A percentile compares a stretch with the other conserved stretches of the same genome.
Evolutionary conservation across 1,139 yeast genomes (phyloP).

Genomic region (Yamadazyma diospyri): DNA sequence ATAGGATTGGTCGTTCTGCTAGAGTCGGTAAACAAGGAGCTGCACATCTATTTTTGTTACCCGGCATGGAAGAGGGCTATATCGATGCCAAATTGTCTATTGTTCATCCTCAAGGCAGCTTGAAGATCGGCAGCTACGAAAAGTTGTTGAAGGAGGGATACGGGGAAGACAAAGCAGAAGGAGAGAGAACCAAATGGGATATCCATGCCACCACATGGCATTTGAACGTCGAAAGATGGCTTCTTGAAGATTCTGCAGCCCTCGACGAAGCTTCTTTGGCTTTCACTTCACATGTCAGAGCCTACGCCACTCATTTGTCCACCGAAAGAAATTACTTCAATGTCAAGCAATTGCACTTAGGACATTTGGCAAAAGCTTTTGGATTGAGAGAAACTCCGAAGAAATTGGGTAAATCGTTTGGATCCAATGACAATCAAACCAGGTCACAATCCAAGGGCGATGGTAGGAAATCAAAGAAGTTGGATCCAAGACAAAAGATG

Average conservation of each 20-base stretch:
- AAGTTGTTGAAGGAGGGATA: constrained; percentile 49
- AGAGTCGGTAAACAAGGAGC: constrained; percentile 67
- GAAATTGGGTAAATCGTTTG: constrained; percentile 49
- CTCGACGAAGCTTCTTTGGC: constrained; percentile 70
- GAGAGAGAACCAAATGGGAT: constrained; percentile 66
- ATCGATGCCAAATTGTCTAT: constrained; percentile 47
- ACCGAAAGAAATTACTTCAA: constrained; percentile 77
- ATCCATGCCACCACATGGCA: constrained; percentile 97
- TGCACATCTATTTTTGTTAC: constrained; percentile 72
- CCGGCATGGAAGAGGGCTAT: constrained; percentile 86
- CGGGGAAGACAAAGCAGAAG: constrained; percentile 21
- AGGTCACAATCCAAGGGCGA: constrained; percentile 18
- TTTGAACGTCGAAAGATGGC: constrained; percentile 82
- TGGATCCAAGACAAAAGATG: constrained; percentile 69
- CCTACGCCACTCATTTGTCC: constrained; percentile 92
- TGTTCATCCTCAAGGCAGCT: constrained; percentile 59
- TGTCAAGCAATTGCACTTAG: constrained; percentile 78
- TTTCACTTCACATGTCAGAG: constrained; percentile 85
- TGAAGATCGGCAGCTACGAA: constrained; percentile 47
- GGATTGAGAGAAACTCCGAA: constrained; percentile 95
- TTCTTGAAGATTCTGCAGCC: constrained; percentile 61
- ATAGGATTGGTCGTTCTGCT: constrained; percentile 73
- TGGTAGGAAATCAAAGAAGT: constrained; percentile 41
- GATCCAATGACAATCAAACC: constrained; percentile 18
- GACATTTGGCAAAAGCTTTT: constrained; percentile 87